Conservation (phyloP, 2,329 filamentous ascomycete species). For the Beauveria rudraprayagi region DNA sequence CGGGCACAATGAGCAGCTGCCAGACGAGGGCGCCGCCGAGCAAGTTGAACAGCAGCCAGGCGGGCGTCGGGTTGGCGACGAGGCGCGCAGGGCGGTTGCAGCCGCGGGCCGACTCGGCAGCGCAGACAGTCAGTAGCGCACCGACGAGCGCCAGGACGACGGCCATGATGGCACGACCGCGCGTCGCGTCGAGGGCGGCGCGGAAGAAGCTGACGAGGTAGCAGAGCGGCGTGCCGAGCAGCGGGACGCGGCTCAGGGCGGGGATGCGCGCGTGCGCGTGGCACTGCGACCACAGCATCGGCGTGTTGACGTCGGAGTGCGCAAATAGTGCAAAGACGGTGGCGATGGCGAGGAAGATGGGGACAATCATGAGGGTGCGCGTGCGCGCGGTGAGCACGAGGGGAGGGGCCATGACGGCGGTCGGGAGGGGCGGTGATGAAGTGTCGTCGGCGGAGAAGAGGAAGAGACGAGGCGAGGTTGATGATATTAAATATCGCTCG, state of each 20-base stretch:
- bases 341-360: slow-evolving; percentile 36
- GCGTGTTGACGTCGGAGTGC: slow-evolving; percentile 42
- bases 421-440: neutral
- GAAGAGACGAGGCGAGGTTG: no score
- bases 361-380: slow-evolving; percentile 42
- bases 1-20: slow-evolving; percentile 43
- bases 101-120: slow-evolving; percentile 40
- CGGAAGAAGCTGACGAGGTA: slow-evolving; percentile 44
- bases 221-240: slow-evolving; percentile 39
- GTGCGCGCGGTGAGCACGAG: slow-evolving; percentile 25
- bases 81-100: slow-evolving; percentile 29
- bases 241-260: slow-evolving; percentile 34
- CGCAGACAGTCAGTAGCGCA: slow-evolving; percentile 40
- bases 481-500: no score
- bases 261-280: slow-evolving; percentile 39
- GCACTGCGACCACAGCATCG: slow-evolving; percentile 46
- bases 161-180: slow-evolving; percentile 33
- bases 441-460: no score
- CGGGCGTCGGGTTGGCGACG: slow-evolving; percentile 30
- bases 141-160: slow-evolving; percentile 36
- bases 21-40: slow-evolving; percentile 42
- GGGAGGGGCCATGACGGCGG: neutral
- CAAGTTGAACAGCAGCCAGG: slow-evolving; percentile 42
- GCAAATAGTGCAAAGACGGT: slow-evolving; percentile 35
- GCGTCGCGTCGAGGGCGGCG: slow-evolving; percentile 32